Percentiles rank a stretch among this genome's conserved stretches.
Evolutionary conservation across 805 yeast species (phyloP).

Genomic region (Saccharomycopsis malanga): DNA sequence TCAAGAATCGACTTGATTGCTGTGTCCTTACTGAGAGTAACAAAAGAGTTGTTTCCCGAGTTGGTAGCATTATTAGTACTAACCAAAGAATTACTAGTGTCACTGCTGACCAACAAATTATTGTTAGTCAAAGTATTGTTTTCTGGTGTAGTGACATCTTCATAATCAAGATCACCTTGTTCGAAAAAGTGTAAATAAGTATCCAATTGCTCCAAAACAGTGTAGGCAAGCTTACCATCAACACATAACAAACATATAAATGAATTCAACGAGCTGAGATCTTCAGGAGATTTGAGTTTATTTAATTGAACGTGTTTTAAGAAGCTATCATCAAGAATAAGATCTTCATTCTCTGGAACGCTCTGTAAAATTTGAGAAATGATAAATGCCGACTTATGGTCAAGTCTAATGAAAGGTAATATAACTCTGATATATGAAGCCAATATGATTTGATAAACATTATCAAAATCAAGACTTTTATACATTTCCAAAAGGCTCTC

Average conservation of each 20-base stretch:
- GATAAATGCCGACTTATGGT: neutral
- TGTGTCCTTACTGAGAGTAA: conserved; percentile 41
- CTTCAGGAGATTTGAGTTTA: conserved; percentile 67
- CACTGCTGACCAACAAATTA: neutral
- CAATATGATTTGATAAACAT: conserved; percentile 23
- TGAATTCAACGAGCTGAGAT: conserved; percentile 44
- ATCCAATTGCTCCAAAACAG: conserved; percentile 48
- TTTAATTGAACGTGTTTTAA: conserved; percentile 36
- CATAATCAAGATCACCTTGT: conserved; percentile 36
- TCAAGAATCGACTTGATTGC: conserved; percentile 55
- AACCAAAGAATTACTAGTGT: neutral
- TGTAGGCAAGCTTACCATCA: conserved; percentile 60
- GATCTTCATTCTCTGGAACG: conserved; percentile 27
- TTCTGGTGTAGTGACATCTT: conserved; percentile 32
- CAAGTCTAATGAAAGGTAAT: conserved; percentile 14
- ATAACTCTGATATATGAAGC: conserved; percentile 23
- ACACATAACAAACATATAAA: conserved; percentile 53
- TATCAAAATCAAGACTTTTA: conserved; percentile 12
- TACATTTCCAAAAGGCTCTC: neutral
- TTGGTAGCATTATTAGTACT: neutral
- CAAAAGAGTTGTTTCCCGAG: conserved; percentile 36
- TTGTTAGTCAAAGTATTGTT: conserved; percentile 19
- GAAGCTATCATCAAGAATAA: conserved; percentile 30
- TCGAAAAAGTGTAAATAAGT: conserved; percentile 52
- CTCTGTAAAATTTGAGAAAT: conserved; percentile 1